Evolutionary conservation across 1,139 yeast genomes (phyloP).

Genomic region (Lodderomyces parapsilosis): DNA sequence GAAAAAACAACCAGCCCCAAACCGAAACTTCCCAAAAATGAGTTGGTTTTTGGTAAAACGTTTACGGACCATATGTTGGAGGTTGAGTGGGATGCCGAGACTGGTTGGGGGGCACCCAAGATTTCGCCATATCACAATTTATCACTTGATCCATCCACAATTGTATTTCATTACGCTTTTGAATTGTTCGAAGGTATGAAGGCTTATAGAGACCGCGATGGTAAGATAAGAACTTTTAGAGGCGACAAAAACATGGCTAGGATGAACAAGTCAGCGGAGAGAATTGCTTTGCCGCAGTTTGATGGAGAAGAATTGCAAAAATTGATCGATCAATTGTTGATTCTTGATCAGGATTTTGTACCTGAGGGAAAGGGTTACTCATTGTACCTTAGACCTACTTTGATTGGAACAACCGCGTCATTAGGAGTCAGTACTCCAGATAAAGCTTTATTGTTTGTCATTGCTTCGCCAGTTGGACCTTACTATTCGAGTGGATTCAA

Average conservation of each 20-base stretch:
- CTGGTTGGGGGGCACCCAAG: conserved; percentile 85
- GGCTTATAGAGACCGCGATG: conserved; percentile 76
- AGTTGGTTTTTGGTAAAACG: conserved; percentile 80
- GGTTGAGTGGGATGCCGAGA: conserved; percentile 72
- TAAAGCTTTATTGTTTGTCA: conserved; percentile 76
- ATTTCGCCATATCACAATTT: conserved; percentile 83
- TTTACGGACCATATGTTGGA: conserved; percentile 92
- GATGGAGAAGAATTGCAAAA: conserved; percentile 75
- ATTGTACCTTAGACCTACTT: conserved; percentile 86
- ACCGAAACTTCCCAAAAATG: conserved; percentile 66
- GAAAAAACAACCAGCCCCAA: conserved; percentile 62
- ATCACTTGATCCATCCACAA: conserved; percentile 77
- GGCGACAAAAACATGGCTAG: conserved; percentile 89
- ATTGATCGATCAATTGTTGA: conserved; percentile 71
- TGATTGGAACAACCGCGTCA: conserved; percentile 87
- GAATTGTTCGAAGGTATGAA: conserved; percentile 96
- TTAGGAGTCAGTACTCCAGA: conserved; percentile 83
- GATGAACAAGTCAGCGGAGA: conserved; percentile 81
- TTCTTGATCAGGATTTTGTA: conserved; percentile 70
- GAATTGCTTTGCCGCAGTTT: conserved; percentile 85
- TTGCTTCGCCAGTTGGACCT: conserved; percentile 96
- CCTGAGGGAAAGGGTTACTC: conserved; percentile 89
- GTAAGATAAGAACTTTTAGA: conserved; percentile 78
- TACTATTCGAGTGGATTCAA: conserved; percentile 88
- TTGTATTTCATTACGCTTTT: conserved; percentile 92